These are phyloP conservation scores for Herpetomonas tarakana DNA, from an alignment of 208 protist species.

Conservation along the genomic window DNA sequence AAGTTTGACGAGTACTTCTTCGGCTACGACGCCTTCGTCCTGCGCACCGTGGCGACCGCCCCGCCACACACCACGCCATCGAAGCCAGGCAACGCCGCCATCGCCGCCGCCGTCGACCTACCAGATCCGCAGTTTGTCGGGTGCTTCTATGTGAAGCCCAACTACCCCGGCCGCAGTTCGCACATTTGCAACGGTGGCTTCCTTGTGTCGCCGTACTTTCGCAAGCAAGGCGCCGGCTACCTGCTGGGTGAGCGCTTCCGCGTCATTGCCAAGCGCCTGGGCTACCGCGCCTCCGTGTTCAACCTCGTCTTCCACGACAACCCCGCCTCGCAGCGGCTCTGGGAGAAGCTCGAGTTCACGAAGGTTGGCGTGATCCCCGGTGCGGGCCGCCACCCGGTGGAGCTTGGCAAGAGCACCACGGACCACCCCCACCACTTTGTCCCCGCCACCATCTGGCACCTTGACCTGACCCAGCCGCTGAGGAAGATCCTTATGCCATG, in stretches of 20 bases:
- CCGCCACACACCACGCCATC: not conserved
- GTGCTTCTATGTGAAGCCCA: constrained; percentile 29
- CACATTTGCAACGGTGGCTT: constrained; percentile 31
- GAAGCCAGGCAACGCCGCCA: not conserved
- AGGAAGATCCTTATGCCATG: constrained; percentile 7
- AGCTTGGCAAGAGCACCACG: not conserved
- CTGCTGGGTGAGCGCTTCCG: constrained; percentile 15
- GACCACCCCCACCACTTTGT: constrained; percentile 6
- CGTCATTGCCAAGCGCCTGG: constrained; percentile 10
- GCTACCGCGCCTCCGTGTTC: constrained; percentile 20
- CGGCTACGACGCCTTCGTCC: constrained; percentile 20
- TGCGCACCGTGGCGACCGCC: not conserved
- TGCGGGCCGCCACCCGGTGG: constrained; percentile 11
- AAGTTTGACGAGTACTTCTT: constrained; percentile 20
- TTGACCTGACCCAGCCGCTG: constrained; percentile 10
- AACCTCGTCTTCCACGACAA: constrained; percentile 28
- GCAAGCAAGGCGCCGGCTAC: constrained; percentile 7
- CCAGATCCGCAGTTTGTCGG: constrained; percentile 9
- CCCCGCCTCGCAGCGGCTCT: constrained; percentile 10
- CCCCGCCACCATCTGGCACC: constrained; percentile 10
- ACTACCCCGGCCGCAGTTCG: constrained; percentile 22
- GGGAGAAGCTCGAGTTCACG: constrained; percentile 13
- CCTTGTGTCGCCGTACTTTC: constrained; percentile 10
- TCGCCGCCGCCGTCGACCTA: not conserved
- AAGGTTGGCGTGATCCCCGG: constrained; percentile 11